These are phyloP conservation scores for Stagonosporopsis cucurbitacearum DNA, from an alignment of 2,329 filamentous ascomycete genomes.

Conservation along the genomic window DNA sequence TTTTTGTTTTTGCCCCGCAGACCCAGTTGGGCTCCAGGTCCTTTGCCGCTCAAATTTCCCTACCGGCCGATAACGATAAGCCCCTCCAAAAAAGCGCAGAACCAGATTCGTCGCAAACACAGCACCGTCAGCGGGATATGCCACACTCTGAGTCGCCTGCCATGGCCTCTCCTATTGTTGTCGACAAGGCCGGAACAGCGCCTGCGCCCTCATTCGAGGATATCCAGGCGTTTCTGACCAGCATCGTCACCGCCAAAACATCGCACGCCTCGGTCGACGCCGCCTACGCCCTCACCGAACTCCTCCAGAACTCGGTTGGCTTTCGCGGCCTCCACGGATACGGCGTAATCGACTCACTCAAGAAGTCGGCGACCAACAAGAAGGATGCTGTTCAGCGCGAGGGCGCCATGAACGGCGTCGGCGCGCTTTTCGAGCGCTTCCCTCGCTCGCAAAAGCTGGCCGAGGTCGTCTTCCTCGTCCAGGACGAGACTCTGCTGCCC, in stretches of 20 bases:
- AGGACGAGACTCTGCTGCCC: conserved; percentile 75
- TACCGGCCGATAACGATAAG: conserved; percentile 40
- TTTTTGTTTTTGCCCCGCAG: conserved; percentile 6
- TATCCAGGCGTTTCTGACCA: conserved; percentile 51
- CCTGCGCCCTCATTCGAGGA: conserved; percentile 56
- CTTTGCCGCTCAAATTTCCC: conserved; percentile 21
- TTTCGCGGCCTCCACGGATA: conserved; percentile 68
- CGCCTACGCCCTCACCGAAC: conserved; percentile 68
- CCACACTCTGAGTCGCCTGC: conserved; percentile 59
- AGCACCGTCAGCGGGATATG: conserved; percentile 46
- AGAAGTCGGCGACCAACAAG: conserved; percentile 88
- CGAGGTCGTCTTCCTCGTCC: conserved; percentile 82
- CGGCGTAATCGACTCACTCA: conserved; percentile 67
- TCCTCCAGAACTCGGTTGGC: conserved; percentile 70
- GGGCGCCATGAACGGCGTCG: conserved; percentile 92
- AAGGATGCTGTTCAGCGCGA: conserved; percentile 87
- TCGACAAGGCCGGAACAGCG: conserved; percentile 52
- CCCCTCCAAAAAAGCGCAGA: conserved; percentile 35
- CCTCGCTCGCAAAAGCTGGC: conserved; percentile 76
- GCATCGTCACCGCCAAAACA: conserved; percentile 58
- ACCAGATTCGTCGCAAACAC: conserved; percentile 9
- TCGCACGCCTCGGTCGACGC: conserved; percentile 66
- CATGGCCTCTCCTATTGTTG: conserved; percentile 55
- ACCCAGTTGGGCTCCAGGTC: conserved; percentile 8
- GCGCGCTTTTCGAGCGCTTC: conserved; percentile 91